Evolutionary conservation across 805 yeast genomes (phyloP), one percentile per base, ranked within the genome.

Genomic region (Ogataea trehalophila): DNA sequence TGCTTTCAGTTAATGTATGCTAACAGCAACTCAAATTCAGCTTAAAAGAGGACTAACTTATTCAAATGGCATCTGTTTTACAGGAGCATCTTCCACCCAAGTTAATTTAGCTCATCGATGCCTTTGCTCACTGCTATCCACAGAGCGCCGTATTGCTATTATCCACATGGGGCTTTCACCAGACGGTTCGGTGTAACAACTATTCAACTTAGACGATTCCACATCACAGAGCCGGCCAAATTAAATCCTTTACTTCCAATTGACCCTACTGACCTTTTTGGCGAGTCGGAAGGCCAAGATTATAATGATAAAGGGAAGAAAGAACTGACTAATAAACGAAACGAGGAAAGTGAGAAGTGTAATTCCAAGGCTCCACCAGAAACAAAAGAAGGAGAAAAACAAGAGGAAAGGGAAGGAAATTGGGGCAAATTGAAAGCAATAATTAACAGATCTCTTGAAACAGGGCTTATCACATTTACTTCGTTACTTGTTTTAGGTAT

Each of bases 391-490:
- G 45, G 37, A 29, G 33, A 37, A 14, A 42, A 45, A 16, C 34
- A 45, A 3, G 44, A 48, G n/a, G 18, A 20, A 14, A 34, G 37
- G 20, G 31, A 46, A 16, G 47, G 48, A 36, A 47, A 44, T 15
- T 58, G 55, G 54, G 45, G 48, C 3, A 47, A 44, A 23, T 17
- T 53, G 7, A 47, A 41, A 8, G 22, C 29, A 2, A 34, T 72
- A 23, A 39, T 61, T 0, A 54, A 65, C 46, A 82, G 79, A 56
- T 74, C 81, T 48, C 50, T 76, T 5, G 94, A 87, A 60, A 81
- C 94, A 0, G 81, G 83, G 0, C 81, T 87, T 3, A 80, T 87
- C 40, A 85, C 91, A 16, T 69, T 85, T 41, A 80, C 87, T 15
- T 82, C 91, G 3, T 64, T 87, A 34, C 73, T 80, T 2, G 79